Evolutionary conservation across 805 yeast genomes (phyloP).

Genomic region (Spathaspora gorwiae): DNA sequence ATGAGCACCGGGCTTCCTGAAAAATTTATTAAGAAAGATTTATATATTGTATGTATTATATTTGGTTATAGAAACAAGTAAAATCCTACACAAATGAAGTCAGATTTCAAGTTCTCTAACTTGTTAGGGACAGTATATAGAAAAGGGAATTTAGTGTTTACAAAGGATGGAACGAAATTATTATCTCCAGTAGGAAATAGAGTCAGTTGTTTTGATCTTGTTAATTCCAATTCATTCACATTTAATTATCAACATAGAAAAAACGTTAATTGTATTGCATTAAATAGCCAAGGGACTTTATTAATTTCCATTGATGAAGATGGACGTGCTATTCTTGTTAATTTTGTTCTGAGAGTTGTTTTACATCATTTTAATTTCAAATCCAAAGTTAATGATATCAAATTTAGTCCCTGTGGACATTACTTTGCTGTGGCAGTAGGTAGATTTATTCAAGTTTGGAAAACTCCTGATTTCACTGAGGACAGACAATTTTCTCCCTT

Average conservation of each 20-base stretch:
- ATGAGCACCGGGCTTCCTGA: background rate
- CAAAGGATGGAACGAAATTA: conserved; percentile 79
- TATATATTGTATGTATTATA: too few relatives aligned
- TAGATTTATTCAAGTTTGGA: conserved; percentile 87
- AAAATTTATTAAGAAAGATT: background rate
- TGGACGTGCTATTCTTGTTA: conserved; percentile 90
- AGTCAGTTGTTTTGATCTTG: conserved; percentile 81
- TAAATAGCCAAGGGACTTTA: conserved; percentile 78
- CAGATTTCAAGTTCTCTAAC: conserved; percentile 86
- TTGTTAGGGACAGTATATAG: conserved; percentile 91
- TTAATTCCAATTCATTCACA: conserved; percentile 81
- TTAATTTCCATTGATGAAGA: conserved; percentile 81
- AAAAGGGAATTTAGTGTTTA: conserved; percentile 83
- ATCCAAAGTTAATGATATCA: conserved; percentile 65
- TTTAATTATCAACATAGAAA: conserved; percentile 90
- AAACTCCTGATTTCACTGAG: conserved; percentile 73
- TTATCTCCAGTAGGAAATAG: conserved; percentile 94
- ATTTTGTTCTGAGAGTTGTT: conserved; percentile 76
- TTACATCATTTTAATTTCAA: conserved; percentile 92
- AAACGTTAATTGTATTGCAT: conserved; percentile 71
- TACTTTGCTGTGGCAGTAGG: conserved; percentile 83
- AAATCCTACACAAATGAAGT: conserved; percentile 50
- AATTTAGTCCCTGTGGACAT: conserved; percentile 85
- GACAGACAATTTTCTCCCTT: conserved; percentile 96
- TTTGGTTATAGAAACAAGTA: too few relatives aligned